These are phyloP conservation scores for Saturnispora halmiae DNA, from an alignment of 805 yeast genomes.

Conservation along the genomic window DNA sequence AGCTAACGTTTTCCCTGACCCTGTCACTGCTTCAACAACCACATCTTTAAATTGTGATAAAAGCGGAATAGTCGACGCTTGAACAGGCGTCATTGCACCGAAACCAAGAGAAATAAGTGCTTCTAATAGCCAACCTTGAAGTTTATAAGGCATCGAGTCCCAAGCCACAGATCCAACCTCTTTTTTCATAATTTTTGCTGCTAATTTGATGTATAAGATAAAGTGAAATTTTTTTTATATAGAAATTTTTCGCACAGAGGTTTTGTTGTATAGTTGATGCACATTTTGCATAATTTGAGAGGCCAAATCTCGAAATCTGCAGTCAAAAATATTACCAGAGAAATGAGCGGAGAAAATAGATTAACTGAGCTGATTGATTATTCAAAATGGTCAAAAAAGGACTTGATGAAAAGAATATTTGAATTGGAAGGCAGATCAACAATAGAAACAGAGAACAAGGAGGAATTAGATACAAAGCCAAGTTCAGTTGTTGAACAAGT, in stretches of 20 bases:
- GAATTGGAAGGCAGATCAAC: constrained; percentile 40
- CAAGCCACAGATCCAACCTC: constrained; percentile 45
- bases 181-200: constrained; percentile 10
- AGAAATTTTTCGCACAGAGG: not conserved
- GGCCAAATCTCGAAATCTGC: too few relatives aligned
- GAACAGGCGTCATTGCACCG: constrained; percentile 88
- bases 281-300: not conserved
- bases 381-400: constrained; percentile 54
- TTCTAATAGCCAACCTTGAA: constrained; percentile 62
- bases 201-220: not conserved
- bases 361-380: constrained; percentile 30
- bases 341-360: not conserved
- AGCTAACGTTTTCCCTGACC: constrained; percentile 96
- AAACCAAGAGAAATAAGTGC: constrained; percentile 73
- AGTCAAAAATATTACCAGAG: not conserved
- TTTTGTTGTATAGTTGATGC: not conserved
- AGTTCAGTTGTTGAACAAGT: constrained; percentile 1
- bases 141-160: constrained; percentile 42
- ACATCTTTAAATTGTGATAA: constrained; percentile 83
- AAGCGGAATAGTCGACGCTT: constrained; percentile 87
- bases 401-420: constrained; percentile 46
- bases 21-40: constrained; percentile 94
- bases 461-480: not conserved
- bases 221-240: constrained; percentile 1
- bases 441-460: not conserved